Percentiles rank a stretch among this genome's conserved stretches.
Conservation (phyloP, 805 yeast species). For the Hemisphaericaspora nanyangensis region DNA sequence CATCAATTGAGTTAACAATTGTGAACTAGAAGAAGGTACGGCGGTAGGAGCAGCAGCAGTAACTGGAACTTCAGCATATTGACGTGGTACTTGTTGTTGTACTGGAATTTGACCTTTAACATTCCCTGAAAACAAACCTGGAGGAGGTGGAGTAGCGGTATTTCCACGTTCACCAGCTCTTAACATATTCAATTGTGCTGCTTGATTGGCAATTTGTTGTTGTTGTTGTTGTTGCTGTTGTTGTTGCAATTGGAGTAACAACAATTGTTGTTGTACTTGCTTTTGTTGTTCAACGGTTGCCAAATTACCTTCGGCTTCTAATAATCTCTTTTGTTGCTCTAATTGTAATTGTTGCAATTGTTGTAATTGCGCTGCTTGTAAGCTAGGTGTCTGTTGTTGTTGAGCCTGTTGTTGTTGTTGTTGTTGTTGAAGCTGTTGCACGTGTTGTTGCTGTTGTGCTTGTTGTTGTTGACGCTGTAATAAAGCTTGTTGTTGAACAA, state of each 20-base stretch:
- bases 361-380: slow-evolving; percentile 15
- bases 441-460: slow-evolving; percentile 24
- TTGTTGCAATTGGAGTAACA: slow-evolving; percentile 34
- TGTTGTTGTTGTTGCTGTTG: slow-evolving; percentile 18
- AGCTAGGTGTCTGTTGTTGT: slow-evolving; percentile 12
- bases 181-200: slow-evolving; percentile 16
- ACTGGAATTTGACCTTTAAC: slow-evolving; percentile 7
- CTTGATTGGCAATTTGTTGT: slow-evolving; percentile 8
- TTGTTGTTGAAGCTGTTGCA: slow-evolving; percentile 17
- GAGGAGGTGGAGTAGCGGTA: slow-evolving; percentile 67
- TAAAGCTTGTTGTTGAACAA: slow-evolving; percentile 29
- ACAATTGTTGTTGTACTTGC: slow-evolving; percentile 18
- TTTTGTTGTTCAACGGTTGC: slow-evolving; percentile 10
- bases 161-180: slow-evolving; percentile 30
- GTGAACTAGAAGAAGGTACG: slow-evolving; percentile 58
- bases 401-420: slow-evolving; percentile 17
- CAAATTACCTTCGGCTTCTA: slow-evolving; percentile 10
- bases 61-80: slow-evolving; percentile 11
- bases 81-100: slow-evolving; percentile 6
- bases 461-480: slow-evolving; percentile 32
- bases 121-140: slow-evolving; percentile 51
- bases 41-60: slow-evolving; percentile 10
- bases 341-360: slow-evolving; percentile 26
- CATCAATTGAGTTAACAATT: slow-evolving; percentile 79
- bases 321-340: slow-evolving; percentile 20